Conservation (phyloP, 2,329 filamentous ascomycete species). For the Trichophyton benhamiae region DNA sequence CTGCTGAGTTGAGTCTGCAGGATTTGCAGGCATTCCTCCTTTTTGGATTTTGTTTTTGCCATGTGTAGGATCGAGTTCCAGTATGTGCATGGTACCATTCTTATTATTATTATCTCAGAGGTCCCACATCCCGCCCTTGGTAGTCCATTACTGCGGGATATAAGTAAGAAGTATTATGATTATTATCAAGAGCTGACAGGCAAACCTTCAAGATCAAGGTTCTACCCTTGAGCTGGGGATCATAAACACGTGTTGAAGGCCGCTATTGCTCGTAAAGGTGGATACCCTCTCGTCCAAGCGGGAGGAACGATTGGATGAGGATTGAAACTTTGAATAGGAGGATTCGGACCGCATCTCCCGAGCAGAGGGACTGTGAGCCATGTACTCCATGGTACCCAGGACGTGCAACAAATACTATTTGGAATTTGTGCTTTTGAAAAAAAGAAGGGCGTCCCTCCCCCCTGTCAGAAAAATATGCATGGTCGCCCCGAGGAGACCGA, state of each 20-base stretch:
- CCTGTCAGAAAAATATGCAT: not conserved
- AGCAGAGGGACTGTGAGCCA: not conserved
- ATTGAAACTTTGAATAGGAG: not conserved
- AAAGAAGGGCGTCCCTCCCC: not conserved
- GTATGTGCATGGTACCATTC: not conserved
- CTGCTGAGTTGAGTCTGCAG: not conserved
- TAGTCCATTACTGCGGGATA: conserved; percentile 1
- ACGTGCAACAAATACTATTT: not conserved
- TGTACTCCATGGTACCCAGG: not conserved
- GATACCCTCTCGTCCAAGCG: not conserved
- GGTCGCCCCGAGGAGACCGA: conserved; percentile 5
- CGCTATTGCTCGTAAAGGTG: not conserved
- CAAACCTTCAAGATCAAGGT: conserved; percentile 3
- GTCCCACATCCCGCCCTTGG: conserved; percentile 2
- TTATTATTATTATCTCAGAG: not conserved
- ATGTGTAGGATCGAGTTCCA: not conserved
- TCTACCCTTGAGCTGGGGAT: conserved; percentile 4
- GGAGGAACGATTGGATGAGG: not conserved
- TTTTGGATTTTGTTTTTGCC: not conserved
- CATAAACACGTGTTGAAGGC: conserved; percentile 1
- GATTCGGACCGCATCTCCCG: conserved; percentile 4
- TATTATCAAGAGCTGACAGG: conserved; percentile 1
- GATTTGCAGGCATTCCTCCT: not conserved
- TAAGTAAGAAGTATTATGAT: no score
- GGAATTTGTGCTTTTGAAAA: not conserved